A percentile compares a stretch with the other conserved stretches of the same genome.
Evolutionary conservation across 2,329 filamentous ascomycete genomes (phyloP).

Genomic region (Chaetoscypha palmicola): DNA sequence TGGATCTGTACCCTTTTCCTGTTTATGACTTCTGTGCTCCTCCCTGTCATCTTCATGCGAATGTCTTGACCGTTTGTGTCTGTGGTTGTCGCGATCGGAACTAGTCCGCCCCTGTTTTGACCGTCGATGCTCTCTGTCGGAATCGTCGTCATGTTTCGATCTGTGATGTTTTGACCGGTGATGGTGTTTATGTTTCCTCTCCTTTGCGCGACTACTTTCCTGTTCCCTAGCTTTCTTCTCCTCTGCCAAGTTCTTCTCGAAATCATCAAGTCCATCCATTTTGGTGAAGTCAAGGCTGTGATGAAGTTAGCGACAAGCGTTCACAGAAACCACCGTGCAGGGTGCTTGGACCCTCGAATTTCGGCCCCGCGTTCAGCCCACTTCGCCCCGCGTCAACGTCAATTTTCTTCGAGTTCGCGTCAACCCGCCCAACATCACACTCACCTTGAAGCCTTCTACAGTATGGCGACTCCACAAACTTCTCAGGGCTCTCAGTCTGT

Average conservation of each 20-base stretch:
- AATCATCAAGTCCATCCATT: slow-evolving; percentile 59
- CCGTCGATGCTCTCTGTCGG: slow-evolving; percentile 14
- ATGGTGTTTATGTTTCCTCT: slow-evolving; percentile 32
- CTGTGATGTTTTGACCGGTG: slow-evolving; percentile 30
- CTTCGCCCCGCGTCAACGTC: slow-evolving; percentile 23
- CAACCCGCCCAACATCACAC: slow-evolving; percentile 5
- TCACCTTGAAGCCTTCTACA: slow-evolving; percentile 2
- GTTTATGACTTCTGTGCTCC: slow-evolving; percentile 27
- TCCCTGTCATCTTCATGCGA: slow-evolving; percentile 33
- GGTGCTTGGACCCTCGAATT: slow-evolving; percentile 10
- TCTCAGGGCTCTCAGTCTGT: slow-evolving; percentile 46
- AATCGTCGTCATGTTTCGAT: slow-evolving; percentile 23
- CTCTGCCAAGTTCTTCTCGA: slow-evolving; percentile 68
- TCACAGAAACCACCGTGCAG: slow-evolving; percentile 6
- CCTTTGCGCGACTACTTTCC: slow-evolving; percentile 38
- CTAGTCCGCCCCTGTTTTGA: slow-evolving; percentile 26
- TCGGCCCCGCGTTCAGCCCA: slow-evolving; percentile 18
- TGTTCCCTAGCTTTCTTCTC: slow-evolving; percentile 50
- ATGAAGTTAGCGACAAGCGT: not conserved
- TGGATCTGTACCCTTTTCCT: slow-evolving; percentile 39
- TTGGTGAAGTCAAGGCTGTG: slow-evolving; percentile 1
- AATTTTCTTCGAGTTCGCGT: slow-evolving; percentile 8
- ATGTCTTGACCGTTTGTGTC: slow-evolving; percentile 54
- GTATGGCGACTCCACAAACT: slow-evolving; percentile 35
- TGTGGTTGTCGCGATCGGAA: slow-evolving; percentile 47